Base-by-base conservation (phyloP, 352 stramenopile species). In the Phytophthora cryptogea region DNA sequence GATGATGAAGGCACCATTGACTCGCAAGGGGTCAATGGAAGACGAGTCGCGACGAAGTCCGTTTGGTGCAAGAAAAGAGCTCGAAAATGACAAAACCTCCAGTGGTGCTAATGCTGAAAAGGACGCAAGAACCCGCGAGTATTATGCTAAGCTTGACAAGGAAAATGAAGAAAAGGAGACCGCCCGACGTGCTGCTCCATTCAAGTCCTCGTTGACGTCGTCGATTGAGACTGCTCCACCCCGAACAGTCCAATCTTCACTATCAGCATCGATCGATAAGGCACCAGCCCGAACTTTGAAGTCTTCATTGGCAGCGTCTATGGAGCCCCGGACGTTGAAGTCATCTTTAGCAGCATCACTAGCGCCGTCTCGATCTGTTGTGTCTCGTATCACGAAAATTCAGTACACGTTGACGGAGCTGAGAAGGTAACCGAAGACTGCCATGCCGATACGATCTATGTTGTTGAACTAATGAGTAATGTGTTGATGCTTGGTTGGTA, bases 381-480 rank as follows among this genome's bases (percentile, higher is more conserved):
- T 61, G 17, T 17, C 60, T 54, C 33, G 67, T 2, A 16, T 72
- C 10, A 64, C 80, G 26, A 94, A 92, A 55, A 69, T 75, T 1
- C 51, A 76, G 20, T 94, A 87, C 56, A 78, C 74, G 5, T 39
- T 89, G 16, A 37, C 33, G 23, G 72, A 89, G 28, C 66, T 93
- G 14, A 72, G 63, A 61, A 77, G 76, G 79, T 87, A 77, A 44
- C 52, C 11, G 8, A 26, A 10, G 27, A 1, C 42, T 10, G 13
- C 41, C 16, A 40, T 37, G 14, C 28, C 16, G 39, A 44, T 23
- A 45, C 56, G 14, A 9, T 30, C 41, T 32, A 4, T 30, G 16
- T 16, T 46, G 8, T 52, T 33, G 17, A 13, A 39, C 40, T 74
- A 60, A 74, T 23, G 11, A 6, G 17, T 16, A 14, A 14, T 8